phyloP scores from a whole-genome alignment of 78 protist species.

The Creolimax fragrantissima region DNA sequence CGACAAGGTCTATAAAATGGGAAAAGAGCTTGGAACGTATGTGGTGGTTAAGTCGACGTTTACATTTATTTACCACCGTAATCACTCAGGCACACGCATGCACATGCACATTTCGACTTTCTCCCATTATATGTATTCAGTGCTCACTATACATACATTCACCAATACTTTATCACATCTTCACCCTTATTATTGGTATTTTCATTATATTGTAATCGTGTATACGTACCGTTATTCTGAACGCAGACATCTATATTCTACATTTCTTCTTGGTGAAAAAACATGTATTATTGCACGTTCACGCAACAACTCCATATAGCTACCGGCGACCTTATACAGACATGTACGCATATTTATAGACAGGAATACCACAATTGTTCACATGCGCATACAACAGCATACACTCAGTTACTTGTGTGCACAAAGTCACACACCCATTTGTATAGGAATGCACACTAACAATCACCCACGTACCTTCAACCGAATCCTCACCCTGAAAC shows the following conservation, averaged over 20 bases:
- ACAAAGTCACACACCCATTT: neutral
- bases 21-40: constrained; percentile 25
- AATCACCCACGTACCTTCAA: neutral
- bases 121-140: neutral
- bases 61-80: neutral
- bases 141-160: neutral
- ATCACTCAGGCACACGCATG: neutral
- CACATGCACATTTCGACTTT: neutral
- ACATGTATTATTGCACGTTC: too few relatives aligned
- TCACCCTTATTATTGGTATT: neutral
- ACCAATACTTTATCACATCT: neutral
- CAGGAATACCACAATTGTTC: neutral
- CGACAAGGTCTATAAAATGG: constrained; percentile 21
- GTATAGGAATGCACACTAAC: neutral
- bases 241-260: too few relatives aligned
- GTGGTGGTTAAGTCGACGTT: neutral
- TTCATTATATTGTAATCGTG: neutral
- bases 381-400: neutral
- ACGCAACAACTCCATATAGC: too few relatives aligned
- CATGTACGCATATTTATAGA: neutral
- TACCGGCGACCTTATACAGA: too few relatives aligned
- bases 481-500: neutral
- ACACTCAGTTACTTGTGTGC: neutral
- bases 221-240: too few relatives aligned
- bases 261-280: too few relatives aligned